phyloP scores from a whole-genome alignment of 2,329 filamentous ascomycete genomes.

The Botrytis paeoniae region DNA sequence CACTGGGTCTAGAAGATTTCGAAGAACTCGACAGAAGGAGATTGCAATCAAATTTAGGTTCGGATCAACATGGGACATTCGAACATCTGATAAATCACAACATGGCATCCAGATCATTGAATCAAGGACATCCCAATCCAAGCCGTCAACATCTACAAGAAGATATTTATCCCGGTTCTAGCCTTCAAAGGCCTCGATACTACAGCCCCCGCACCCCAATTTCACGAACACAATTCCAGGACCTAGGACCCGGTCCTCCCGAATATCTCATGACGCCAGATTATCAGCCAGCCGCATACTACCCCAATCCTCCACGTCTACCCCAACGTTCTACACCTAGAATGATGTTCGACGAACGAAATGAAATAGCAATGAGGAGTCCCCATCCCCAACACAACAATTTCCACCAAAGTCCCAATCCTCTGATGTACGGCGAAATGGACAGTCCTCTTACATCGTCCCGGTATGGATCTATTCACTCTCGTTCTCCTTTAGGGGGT shows the following conservation, averaged over 20 bases:
- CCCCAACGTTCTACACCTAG: not conserved
- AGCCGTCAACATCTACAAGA: not conserved
- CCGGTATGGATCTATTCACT: constrained; percentile 14
- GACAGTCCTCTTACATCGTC: constrained; percentile 14
- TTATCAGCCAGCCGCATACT: not conserved
- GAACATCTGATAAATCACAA: not conserved
- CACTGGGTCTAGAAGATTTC: not conserved
- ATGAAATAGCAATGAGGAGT: not conserved
- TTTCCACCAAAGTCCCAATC: constrained; percentile 1
- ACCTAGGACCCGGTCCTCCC: not conserved
- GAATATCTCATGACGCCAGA: not conserved
- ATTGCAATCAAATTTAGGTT: not conserved
- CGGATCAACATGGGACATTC: not conserved
- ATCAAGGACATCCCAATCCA: not conserved
- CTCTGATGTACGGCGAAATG: constrained; percentile 8
- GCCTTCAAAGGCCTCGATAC: not conserved
- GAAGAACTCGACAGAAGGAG: not conserved
- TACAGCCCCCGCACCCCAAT: not conserved
- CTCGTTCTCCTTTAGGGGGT: not conserved
- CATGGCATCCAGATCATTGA: not conserved
- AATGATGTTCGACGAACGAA: constrained; percentile 10
- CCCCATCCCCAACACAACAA: not conserved
- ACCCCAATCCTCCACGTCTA: not conserved
- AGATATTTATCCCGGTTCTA: not conserved
- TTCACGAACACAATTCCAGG: constrained; percentile 7